Evolutionary conservation across 2,329 filamentous ascomycete genomes (phyloP).

Genomic region (Plectosphaerella sp.): DNA sequence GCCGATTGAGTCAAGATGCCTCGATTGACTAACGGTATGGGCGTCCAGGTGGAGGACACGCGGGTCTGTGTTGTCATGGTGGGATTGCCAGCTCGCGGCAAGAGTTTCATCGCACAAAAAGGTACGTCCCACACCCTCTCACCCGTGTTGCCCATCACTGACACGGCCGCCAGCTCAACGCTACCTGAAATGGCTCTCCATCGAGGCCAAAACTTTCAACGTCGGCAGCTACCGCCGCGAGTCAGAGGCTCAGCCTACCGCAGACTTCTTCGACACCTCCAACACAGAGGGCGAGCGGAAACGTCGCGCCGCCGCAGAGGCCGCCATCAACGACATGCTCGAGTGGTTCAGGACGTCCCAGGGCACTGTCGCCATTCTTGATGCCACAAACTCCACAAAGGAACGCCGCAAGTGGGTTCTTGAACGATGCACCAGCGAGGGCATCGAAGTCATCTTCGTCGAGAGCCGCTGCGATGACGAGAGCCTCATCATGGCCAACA

Average conservation of each 20-base stretch:
- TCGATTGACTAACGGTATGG: constrained; percentile 57
- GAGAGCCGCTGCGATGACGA: constrained; percentile 97
- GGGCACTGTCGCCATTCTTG: constrained; percentile 87
- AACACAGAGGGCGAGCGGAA: constrained; percentile 89
- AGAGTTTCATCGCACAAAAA: constrained; percentile 97
- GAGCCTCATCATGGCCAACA: constrained; percentile 95
- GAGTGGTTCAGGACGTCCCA: constrained; percentile 76
- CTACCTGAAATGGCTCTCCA: constrained; percentile 95
- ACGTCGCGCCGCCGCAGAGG: constrained; percentile 83
- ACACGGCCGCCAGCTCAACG: constrained; percentile 63
- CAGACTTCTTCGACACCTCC: constrained; percentile 90
- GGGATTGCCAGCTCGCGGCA: constrained; percentile 88
- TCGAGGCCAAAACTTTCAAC: constrained; percentile 92
- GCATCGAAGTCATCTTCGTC: constrained; percentile 89
- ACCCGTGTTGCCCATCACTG: constrained; percentile 3
- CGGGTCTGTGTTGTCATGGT: constrained; percentile 99
- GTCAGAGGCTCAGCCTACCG: constrained; percentile 82
- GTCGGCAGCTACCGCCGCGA: constrained; percentile 92
- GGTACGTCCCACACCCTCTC: constrained; percentile 47
- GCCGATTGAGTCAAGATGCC: constrained; percentile 30
- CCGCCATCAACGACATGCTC: constrained; percentile 89
- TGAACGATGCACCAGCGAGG: constrained; percentile 68
- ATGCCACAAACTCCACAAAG: constrained; percentile 96
- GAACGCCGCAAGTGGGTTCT: constrained; percentile 85
- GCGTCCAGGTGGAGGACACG: constrained; percentile 88